Evolutionary conservation across 1,284 basidiomycete genomes (phyloP), one percentile per base, ranked within the genome.

Genomic region (Flammula alnicola): DNA sequence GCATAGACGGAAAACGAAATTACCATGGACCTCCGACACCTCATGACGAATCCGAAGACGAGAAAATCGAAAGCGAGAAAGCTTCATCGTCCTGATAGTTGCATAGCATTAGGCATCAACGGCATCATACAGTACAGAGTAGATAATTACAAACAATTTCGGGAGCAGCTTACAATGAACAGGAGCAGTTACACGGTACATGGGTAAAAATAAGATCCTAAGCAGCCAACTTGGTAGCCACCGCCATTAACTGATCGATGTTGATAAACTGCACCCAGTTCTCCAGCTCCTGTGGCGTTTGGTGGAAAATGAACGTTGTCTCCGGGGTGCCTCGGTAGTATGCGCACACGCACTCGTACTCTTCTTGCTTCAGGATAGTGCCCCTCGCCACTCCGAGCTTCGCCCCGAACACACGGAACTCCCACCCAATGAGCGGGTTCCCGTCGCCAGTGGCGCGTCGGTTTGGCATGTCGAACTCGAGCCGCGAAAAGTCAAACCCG

Each of bases 261-360:
- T 84, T 87, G 60, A 91, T 83, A 58, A 89, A 91, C 69, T 90
- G 87, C 14, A 89, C 86, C 86, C 88, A 88, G 27, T 75, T 78
- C 58, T 86, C 85, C 51, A 90, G 65, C 38, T 87, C 80, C 60
- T 83, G 80, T 36, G 73, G 66, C 30, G 78, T 81, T 43, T 83
- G 78, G 51, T 88, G 79, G 78, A 84, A 91, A n/a, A 88, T 74
- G 60, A 88, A 90, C 51, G 73, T 80, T 48, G 78, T 79, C 52
- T 84, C 79, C 33, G 74, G 70, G 14, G 76, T 79, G 4, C 85
- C 84, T 19, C 88, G 74, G 72, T 86, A 91, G 65, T 87, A 88
- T 1, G 87, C 88, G 39, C 78, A 79, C 5, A 82, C 83, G 62
- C 88, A 90, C 61, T 88, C 83, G 59, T 91, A 90, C 39, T 73